Base-by-base conservation (phyloP, 2,329 filamentous ascomycete species). In the Alternaria sp. region DNA sequence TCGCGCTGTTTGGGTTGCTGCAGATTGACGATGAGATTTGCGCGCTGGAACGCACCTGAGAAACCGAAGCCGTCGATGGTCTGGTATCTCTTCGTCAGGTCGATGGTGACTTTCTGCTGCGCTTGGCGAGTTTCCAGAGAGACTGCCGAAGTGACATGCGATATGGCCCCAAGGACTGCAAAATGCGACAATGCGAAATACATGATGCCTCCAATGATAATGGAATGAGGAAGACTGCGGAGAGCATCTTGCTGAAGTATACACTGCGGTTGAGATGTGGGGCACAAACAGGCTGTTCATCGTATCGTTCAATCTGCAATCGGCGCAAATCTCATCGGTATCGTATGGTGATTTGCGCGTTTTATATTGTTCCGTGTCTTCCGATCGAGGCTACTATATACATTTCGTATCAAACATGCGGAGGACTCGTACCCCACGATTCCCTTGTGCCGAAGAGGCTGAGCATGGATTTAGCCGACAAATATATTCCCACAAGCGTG, bases 61-160 rank as follows among this genome's bases (percentile, higher is more conserved):
- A 83, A 81, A 15, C 82, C 83, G 66, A 84, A 84, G 11, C 83
- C 83, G 66, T 84, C 82, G 56, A 84, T 83, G 4, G 74, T 80
- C 72, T 84, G 83, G 66, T 80, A 83, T 54, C 78, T 82, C 64
- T 78, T 80, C n/a, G 74, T 67, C 6, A 80, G 67, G 67, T 83
- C 77, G 19, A 84, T 75, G 0, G 77, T 83, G 61, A 84, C 77
- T 32, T 70, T 72, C 43, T 71, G 69, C 15, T 65, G 57, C 12
- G 64, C 50, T 51, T 75, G 72, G 13, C 72, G 71, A 13, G 46
- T 13, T 30, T 67, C 62, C 5, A 75, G 40, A 19, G 26, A 17
- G 4, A 65, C 49, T 6, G 71, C 69, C 12, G 49, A 54, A 17
- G 61, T 51, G 4, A 67, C 43, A 26, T 59, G 47, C 15, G 58